Evolutionary conservation across 768 basidiomycete genomes (phyloP).

Genomic region (Rhodosporidiobolus sp.): DNA sequence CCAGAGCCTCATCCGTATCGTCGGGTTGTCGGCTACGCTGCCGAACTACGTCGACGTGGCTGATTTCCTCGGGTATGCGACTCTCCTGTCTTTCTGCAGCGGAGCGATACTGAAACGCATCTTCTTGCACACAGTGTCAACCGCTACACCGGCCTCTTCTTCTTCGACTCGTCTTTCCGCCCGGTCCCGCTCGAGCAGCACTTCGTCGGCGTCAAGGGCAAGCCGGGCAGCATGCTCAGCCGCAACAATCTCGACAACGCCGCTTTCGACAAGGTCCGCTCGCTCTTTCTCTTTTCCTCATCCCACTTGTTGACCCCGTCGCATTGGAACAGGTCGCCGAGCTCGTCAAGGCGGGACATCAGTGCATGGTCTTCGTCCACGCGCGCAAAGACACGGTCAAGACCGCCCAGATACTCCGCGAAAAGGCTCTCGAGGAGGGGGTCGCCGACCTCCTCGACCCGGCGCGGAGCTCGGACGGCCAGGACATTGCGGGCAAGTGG

Average conservation of each 20-base stretch:
- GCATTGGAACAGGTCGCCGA: slow-evolving; percentile 59
- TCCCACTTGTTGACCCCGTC: background rate
- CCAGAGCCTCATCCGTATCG: slow-evolving; percentile 91
- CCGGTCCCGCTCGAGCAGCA: slow-evolving; percentile 96
- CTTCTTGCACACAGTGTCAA: slow-evolving; percentile 63
- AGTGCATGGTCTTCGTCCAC: slow-evolving; percentile 99
- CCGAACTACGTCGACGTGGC: slow-evolving; percentile 97
- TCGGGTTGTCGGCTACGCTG: slow-evolving; percentile 87
- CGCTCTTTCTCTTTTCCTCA: background rate
- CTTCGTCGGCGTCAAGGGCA: slow-evolving; percentile 89
- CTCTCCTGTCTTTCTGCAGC: background rate
- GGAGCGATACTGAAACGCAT: background rate
- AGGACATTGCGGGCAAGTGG: slow-evolving; percentile 53
- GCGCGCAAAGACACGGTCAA: slow-evolving; percentile 98
- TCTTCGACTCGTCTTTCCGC: slow-evolving; percentile 94
- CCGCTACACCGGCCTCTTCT: slow-evolving; percentile 81
- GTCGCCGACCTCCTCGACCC: slow-evolving; percentile 73
- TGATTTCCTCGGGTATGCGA: slow-evolving; percentile 74
- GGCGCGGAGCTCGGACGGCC: slow-evolving; percentile 48
- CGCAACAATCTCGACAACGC: slow-evolving; percentile 82
- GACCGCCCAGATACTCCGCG: slow-evolving; percentile 73
- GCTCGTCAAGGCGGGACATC: slow-evolving; percentile 84
- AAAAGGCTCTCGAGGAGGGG: slow-evolving; percentile 66
- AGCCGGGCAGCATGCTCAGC: slow-evolving; percentile 67
- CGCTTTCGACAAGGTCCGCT: slow-evolving; percentile 68